Evolutionary conservation across 208 protist species (phyloP).

Genomic region (Tritrichomonas foetus): DNA sequence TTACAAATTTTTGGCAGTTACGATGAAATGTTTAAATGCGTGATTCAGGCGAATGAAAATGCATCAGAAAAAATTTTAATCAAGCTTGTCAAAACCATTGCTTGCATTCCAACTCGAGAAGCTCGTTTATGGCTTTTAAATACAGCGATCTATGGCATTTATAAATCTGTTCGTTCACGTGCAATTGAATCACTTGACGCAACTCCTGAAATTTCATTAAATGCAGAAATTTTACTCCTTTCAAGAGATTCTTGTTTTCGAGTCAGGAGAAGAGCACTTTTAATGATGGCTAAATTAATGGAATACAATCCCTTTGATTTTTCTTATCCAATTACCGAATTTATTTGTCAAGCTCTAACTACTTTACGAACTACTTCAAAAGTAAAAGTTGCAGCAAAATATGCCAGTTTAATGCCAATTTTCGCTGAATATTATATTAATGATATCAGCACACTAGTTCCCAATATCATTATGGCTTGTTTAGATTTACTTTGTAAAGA

Average conservation of each 20-base stretch:
- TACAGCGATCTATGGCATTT: background rate
- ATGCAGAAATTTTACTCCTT: background rate
- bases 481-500: background rate
- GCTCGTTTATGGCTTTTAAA: background rate
- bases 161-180: background rate
- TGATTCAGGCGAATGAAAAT: background rate
- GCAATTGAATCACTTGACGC: background rate
- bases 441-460: background rate
- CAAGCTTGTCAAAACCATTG: background rate
- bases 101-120: background rate
- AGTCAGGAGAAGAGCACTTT: background rate
- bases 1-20: background rate
- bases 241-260: background rate
- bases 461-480: background rate
- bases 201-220: background rate
- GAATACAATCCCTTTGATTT: conserved; percentile 19
- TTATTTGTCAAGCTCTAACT: background rate
- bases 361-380: background rate
- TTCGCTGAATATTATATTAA: background rate
- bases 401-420: background rate
- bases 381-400: background rate
- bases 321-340: background rate
- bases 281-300: background rate
- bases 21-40: background rate
- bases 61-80: background rate